These are phyloP conservation scores for Wickerhamiella sorbophila DNA, from an alignment of 805 yeast species.

Conservation along the genomic window DNA sequence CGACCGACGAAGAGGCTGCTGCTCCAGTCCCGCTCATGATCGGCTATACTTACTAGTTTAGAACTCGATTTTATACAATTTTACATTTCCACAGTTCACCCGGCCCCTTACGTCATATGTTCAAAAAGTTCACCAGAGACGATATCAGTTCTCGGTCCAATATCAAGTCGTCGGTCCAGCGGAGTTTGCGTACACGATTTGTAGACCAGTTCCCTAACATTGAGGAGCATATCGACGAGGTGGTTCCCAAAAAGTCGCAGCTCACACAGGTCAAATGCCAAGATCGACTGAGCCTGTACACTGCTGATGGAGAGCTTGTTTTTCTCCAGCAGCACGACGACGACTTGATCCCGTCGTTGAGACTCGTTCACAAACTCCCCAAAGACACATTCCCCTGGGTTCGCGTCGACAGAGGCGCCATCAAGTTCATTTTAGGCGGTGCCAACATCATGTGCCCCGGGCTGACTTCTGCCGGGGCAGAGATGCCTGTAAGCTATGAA, in stretches of 20 bases:
- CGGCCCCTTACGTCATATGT: slow-evolving; percentile 10
- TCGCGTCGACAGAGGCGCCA: slow-evolving; percentile 91
- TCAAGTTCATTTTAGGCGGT: slow-evolving; percentile 86
- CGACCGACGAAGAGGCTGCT: slow-evolving; percentile 35
- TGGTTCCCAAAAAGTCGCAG: slow-evolving; percentile 81
- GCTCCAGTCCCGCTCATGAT: slow-evolving; percentile 62
- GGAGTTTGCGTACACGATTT: slow-evolving; percentile 66
- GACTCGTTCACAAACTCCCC: slow-evolving; percentile 37
- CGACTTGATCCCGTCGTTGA: slow-evolving; percentile 61
- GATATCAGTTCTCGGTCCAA: slow-evolving; percentile 85
- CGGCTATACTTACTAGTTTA: slow-evolving; percentile 18
- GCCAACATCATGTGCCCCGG: slow-evolving; percentile 98
- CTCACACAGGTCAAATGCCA: slow-evolving; percentile 73
- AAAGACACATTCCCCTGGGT: slow-evolving; percentile 61
- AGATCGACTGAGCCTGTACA: slow-evolving; percentile 68
- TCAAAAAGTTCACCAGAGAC: slow-evolving; percentile 51
- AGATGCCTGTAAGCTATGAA: slow-evolving; percentile 56
- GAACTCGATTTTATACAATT: background rate
- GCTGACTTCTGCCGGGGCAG: slow-evolving; percentile 69
- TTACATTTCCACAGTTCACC: too few relatives aligned
- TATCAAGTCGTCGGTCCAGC: slow-evolving; percentile 85
- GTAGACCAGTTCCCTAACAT: slow-evolving; percentile 60
- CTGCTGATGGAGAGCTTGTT: slow-evolving; percentile 57
- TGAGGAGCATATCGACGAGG: slow-evolving; percentile 62
- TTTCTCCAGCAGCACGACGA: slow-evolving; percentile 72